A percentile compares a stretch with the other conserved stretches of the same genome.
Evolutionary conservation across 768 basidiomycete species (phyloP).

Genomic region (Rickenella mellea): DNA sequence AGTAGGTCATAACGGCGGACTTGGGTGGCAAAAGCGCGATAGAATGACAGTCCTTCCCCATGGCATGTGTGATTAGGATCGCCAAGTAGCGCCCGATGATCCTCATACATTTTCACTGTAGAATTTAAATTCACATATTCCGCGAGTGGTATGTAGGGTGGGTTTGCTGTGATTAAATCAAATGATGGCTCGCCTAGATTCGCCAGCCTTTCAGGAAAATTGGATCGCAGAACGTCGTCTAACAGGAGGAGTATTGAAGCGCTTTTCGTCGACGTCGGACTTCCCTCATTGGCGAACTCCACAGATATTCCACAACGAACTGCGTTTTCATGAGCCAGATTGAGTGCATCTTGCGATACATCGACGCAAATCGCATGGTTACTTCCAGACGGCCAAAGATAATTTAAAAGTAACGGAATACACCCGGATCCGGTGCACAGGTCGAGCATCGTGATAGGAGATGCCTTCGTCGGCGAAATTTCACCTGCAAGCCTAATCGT

Average conservation of each 20-base stretch:
- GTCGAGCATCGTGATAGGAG: constrained; percentile 53
- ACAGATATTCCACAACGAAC: constrained; percentile 13
- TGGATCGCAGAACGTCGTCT: no score
- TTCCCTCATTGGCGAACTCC: background rate
- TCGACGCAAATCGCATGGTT: constrained; percentile 58
- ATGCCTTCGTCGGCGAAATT: constrained; percentile 24
- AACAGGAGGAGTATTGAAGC: constrained; percentile 28
- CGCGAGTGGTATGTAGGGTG: constrained; percentile 69
- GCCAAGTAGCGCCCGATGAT: constrained; percentile 72
- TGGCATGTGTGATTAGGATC: constrained; percentile 33
- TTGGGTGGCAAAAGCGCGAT: constrained; percentile 61
- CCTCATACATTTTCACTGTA: constrained; percentile 76
- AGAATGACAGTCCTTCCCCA: constrained; percentile 53
- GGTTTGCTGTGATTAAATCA: constrained; percentile 78
- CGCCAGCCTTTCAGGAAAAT: constrained; percentile 16
- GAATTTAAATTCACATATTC: constrained; percentile 55
- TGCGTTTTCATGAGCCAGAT: constrained; percentile 38
- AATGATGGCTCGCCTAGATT: constrained; percentile 32
- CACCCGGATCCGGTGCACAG: constrained; percentile 92
- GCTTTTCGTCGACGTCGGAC: constrained; percentile 14
- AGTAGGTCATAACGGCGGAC: constrained; percentile 44
- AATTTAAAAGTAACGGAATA: constrained; percentile 78
- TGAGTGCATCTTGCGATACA: constrained; percentile 49
- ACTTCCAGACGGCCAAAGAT: constrained; percentile 47
- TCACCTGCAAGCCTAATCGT: constrained; percentile 46